Conservation (phyloP, 164 flowering plant genomes). For the Tetrastigma voinierianum region DNA sequence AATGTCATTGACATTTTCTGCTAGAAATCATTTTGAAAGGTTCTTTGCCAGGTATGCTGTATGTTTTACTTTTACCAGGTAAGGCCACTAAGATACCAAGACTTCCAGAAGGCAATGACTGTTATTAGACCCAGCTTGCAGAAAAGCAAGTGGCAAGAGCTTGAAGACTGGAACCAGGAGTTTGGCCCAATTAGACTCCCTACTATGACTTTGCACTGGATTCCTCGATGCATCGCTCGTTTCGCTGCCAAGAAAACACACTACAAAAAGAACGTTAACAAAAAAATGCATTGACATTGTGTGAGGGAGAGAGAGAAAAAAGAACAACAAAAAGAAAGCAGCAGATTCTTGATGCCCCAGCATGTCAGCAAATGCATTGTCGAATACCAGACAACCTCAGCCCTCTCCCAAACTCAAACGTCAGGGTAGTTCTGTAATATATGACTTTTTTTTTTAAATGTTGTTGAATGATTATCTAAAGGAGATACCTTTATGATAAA, state of each 20-base stretch:
- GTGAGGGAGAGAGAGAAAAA: not conserved
- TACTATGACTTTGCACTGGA: not conserved
- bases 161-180: constrained; percentile 82
- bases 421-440: too few relatives aligned
- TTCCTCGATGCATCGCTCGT: too few relatives aligned
- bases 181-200: constrained; percentile 72
- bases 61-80: constrained; percentile 55
- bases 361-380: too few relatives aligned
- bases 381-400: too few relatives aligned
- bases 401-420: too few relatives aligned
- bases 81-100: constrained; percentile 60
- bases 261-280: not conserved
- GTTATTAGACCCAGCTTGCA: constrained; percentile 88
- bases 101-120: constrained; percentile 82
- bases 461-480: too few relatives aligned
- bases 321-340: constrained; percentile 1
- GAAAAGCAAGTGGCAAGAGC: constrained; percentile 94
- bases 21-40: not conserved
- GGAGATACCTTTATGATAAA: too few relatives aligned
- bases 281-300: constrained; percentile 1
- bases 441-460: too few relatives aligned
- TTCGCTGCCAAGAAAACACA: not conserved
- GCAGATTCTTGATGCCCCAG: too few relatives aligned
- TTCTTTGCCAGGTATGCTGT: constrained; percentile 1
- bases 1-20: not conserved